Conservation (phyloP, 306 rosid genomes). For the Vigna reflexopilosa region DNA sequence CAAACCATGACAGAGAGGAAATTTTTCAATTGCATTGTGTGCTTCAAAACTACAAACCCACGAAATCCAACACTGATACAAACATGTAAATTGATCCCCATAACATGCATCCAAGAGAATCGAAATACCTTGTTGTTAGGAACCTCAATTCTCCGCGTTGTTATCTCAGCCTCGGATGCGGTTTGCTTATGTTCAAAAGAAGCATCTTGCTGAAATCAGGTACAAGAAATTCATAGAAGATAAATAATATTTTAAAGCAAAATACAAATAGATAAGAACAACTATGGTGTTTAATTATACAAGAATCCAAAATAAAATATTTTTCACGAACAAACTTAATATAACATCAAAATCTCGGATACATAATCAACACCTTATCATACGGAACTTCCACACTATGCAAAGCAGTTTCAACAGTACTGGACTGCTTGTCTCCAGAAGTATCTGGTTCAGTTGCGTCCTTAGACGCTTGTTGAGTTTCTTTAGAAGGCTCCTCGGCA, state of each 20-base stretch:
- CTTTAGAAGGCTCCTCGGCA: conserved; percentile 56
- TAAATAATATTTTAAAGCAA: not conserved
- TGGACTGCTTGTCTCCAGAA: conserved; percentile 46
- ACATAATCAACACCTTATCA: conserved; percentile 63
- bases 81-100: not conserved
- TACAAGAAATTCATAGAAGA: not conserved
- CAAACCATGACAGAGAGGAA: not conserved
- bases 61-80: conserved; percentile 9
- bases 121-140: conserved; percentile 86
- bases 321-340: not conserved
- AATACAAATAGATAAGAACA: conserved; percentile 3
- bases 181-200: conserved; percentile 49
- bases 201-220: conserved; percentile 55
- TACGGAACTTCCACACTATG: conserved; percentile 61
- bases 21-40: not conserved
- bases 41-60: not conserved
- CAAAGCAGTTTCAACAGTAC: conserved; percentile 38
- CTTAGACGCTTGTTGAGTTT: conserved; percentile 41
- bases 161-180: conserved; percentile 48
- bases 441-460: conserved; percentile 54
- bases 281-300: not conserved
- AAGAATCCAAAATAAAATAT: not conserved
- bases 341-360: conserved; percentile 12
- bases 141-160: conserved; percentile 74
- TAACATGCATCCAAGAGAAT: not conserved